These are phyloP conservation scores for Amaranthus cruentus DNA, from an alignment of 148 eudicot genomes.

Conservation along the genomic window DNA sequence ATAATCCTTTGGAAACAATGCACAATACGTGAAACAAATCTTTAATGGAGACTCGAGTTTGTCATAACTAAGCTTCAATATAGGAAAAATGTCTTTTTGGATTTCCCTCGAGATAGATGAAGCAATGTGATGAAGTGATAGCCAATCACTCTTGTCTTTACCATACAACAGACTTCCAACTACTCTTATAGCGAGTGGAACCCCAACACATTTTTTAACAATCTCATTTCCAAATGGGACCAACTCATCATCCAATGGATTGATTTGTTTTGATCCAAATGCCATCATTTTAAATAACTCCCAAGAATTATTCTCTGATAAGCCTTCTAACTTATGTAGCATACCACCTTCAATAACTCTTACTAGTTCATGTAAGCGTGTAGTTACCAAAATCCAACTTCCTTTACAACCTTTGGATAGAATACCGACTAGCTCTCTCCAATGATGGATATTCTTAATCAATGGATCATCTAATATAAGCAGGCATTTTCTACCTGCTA, in stretches of 20 bases:
- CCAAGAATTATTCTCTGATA: not conserved
- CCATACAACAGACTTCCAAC: not conserved
- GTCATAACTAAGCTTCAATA: conserved; percentile 23
- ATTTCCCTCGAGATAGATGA: too few relatives aligned
- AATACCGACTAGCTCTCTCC: not conserved
- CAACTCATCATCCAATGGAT: not conserved
- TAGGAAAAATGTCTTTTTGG: not conserved
- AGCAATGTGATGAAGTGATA: not conserved
- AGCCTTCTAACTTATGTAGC: not conserved
- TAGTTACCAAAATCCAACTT: not conserved
- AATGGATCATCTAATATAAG: not conserved
- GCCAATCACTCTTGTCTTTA: not conserved
- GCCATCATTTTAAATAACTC: not conserved
- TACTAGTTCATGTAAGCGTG: not conserved
- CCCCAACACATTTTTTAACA: not conserved
- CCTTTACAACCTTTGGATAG: not conserved
- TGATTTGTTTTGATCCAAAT: not conserved
- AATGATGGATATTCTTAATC: not conserved
- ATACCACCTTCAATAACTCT: not conserved
- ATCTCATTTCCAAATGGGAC: not conserved
- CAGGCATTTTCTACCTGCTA: not conserved
- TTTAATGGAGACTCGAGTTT: conserved; percentile 20
- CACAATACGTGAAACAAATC: conserved; percentile 29
- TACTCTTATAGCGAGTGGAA: not conserved
- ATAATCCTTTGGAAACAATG: not conserved